A percentile compares a stretch with the other conserved stretches of the same genome.
phyloP scores from a whole-genome alignment of 2,329 filamentous ascomycete genomes.

The Fusarium succisae region DNA sequence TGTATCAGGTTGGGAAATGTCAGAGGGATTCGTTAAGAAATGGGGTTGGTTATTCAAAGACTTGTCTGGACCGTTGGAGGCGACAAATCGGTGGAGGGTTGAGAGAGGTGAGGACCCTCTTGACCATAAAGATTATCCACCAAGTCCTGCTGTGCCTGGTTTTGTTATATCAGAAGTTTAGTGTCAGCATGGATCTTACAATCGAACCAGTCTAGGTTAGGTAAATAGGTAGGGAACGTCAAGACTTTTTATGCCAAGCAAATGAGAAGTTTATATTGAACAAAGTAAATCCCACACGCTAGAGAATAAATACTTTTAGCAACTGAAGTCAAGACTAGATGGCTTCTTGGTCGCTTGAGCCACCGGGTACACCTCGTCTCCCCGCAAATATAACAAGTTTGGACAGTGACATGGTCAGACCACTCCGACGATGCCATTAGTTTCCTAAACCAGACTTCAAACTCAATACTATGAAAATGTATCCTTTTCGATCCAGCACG shows the following conservation, averaged over 20 bases:
- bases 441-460: no score
- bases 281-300: background rate
- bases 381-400: background rate
- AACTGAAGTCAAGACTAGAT: no score
- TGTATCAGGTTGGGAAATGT: slow-evolving; percentile 35
- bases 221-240: background rate
- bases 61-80: slow-evolving; percentile 2
- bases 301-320: background rate
- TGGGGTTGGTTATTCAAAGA: slow-evolving; percentile 33
- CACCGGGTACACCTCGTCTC: background rate
- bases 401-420: background rate
- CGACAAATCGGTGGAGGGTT: slow-evolving; percentile 33
- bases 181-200: background rate
- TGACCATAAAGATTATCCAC: background rate
- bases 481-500: background rate
- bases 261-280: background rate
- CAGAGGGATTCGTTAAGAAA: slow-evolving; percentile 33
- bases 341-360: background rate
- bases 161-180: background rate
- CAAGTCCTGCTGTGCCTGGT: background rate
- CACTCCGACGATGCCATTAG: no score
- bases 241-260: background rate
- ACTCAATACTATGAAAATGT: background rate
- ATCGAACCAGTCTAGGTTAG: background rate
- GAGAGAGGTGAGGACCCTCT: slow-evolving; percentile 21